These are phyloP conservation scores for Blastobotrys ciferrii DNA, from an alignment of 1,139 yeast species.

Conservation along the genomic window DNA sequence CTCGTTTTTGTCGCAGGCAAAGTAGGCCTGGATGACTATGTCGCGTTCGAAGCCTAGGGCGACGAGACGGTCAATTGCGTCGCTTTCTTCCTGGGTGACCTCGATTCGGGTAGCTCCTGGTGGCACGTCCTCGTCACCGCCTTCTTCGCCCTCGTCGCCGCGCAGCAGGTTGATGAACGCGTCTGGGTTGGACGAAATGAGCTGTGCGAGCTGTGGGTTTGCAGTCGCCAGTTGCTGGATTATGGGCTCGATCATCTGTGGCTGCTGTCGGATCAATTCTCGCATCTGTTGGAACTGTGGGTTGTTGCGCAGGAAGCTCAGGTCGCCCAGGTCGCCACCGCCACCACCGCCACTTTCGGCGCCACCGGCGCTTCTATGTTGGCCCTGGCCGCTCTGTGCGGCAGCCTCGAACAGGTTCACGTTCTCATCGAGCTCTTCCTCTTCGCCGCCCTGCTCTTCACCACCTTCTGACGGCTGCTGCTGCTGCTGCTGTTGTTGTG, in stretches of 20 bases:
- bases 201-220: slow-evolving; percentile 80
- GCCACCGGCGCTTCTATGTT: slow-evolving; percentile 32
- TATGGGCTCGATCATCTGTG: slow-evolving; percentile 82
- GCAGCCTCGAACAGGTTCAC: slow-evolving; percentile 37
- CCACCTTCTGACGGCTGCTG: slow-evolving; percentile 27
- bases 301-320: slow-evolving; percentile 40
- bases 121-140: slow-evolving; percentile 40
- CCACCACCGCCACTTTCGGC: slow-evolving; percentile 33
- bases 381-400: slow-evolving; percentile 29
- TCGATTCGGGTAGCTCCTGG: slow-evolving; percentile 48
- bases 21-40: slow-evolving; percentile 86
- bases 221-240: slow-evolving; percentile 79
- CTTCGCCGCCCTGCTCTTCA: slow-evolving; percentile 25
- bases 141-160: slow-evolving; percentile 38
- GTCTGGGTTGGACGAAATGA: slow-evolving; percentile 81
- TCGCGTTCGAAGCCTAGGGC: slow-evolving; percentile 91
- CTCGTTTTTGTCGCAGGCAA: slow-evolving; percentile 98
- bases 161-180: slow-evolving; percentile 73
- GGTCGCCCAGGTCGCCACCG: slow-evolving; percentile 31
- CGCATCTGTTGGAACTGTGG: slow-evolving; percentile 62
- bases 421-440: slow-evolving; percentile 37
- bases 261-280: slow-evolving; percentile 78
- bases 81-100: slow-evolving; percentile 80
- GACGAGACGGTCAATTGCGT: slow-evolving; percentile 81
- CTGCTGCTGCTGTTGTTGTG: slow-evolving; percentile 22